Conservation (phyloP, 2,329 filamentous ascomycete genomes). For the Botrytis squamosa region DNA sequence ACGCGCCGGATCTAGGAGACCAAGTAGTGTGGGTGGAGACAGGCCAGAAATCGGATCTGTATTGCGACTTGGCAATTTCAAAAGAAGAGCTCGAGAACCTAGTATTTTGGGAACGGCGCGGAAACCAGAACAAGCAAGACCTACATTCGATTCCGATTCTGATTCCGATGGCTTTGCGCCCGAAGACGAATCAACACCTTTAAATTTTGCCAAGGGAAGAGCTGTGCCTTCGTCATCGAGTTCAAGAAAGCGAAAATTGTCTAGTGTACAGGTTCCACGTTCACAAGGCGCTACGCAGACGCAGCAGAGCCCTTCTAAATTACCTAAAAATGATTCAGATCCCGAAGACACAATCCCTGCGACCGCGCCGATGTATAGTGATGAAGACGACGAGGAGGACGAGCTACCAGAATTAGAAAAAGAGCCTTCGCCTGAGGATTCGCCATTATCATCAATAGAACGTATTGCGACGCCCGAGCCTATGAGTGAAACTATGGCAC, state of each 20-base stretch:
- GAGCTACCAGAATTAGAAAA: slow-evolving; percentile 15
- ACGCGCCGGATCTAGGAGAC: slow-evolving; percentile 25
- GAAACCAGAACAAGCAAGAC: slow-evolving; percentile 40
- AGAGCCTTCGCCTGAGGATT: slow-evolving; percentile 22
- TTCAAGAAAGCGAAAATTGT: slow-evolving; percentile 55
- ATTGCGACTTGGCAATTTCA: slow-evolving; percentile 57
- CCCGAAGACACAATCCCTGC: slow-evolving; percentile 33
- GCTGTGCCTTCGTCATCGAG: slow-evolving; percentile 31
- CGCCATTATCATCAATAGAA: slow-evolving; percentile 31
- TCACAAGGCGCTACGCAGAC: slow-evolving; percentile 24
- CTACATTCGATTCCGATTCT: slow-evolving; percentile 45
- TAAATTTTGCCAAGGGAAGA: slow-evolving; percentile 48
- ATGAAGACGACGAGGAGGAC: slow-evolving; percentile 24
- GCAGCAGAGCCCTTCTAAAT: slow-evolving; percentile 29
- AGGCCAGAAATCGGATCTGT: slow-evolving; percentile 40
- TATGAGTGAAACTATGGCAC: slow-evolving; percentile 40
- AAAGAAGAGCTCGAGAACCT: slow-evolving; percentile 56
- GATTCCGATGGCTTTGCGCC: slow-evolving; percentile 54
- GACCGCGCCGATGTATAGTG: slow-evolving; percentile 27
- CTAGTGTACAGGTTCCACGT: slow-evolving; percentile 34
- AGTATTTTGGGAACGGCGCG: slow-evolving; percentile 54
- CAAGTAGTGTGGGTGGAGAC: slow-evolving; percentile 34
- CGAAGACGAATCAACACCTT: slow-evolving; percentile 67
- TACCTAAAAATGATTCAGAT: slow-evolving; percentile 19
- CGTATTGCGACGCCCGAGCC: slow-evolving; percentile 33